Conservation (phyloP, 164 flowering plant genomes). For the Umbellularia californica region DNA sequence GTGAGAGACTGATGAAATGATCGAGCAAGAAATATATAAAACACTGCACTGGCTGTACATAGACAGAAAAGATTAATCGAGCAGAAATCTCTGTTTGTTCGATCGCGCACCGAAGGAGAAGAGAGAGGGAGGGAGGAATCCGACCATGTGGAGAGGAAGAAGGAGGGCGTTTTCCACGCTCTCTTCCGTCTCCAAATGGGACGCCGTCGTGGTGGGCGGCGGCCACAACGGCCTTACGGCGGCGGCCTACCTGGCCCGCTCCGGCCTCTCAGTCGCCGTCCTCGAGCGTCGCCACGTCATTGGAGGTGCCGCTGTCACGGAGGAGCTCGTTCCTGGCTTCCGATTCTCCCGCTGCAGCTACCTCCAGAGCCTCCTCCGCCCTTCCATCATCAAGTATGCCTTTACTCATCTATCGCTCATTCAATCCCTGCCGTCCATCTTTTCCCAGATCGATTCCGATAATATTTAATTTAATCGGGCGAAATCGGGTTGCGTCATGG, state of each 20-base stretch:
- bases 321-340: conserved; percentile 88
- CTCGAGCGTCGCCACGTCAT: conserved; percentile 88
- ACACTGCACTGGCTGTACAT: background rate
- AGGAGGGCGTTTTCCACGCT: background rate
- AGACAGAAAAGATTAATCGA: conserved; percentile 38
- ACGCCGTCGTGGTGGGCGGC: conserved; percentile 79
- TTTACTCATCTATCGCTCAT: background rate
- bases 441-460: no score
- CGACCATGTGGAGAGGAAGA: conserved; percentile 6
- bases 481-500: no score
- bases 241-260: conserved; percentile 89
- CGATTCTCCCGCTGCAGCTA: conserved; percentile 96
- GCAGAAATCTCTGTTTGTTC: background rate
- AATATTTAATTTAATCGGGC: no score
- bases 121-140: background rate
- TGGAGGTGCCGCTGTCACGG: conserved; percentile 96
- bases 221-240: conserved; percentile 98
- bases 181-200: conserved; percentile 56
- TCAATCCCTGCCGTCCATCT: background rate
- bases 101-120: background rate
- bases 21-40: no score
- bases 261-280: conserved; percentile 89
- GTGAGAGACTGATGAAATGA: no score
- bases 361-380: conserved; percentile 96
- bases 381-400: conserved; percentile 56